Conservation (phyloP, 2,329 filamentous ascomycete genomes). For the Fusarium marasasianum region DNA sequence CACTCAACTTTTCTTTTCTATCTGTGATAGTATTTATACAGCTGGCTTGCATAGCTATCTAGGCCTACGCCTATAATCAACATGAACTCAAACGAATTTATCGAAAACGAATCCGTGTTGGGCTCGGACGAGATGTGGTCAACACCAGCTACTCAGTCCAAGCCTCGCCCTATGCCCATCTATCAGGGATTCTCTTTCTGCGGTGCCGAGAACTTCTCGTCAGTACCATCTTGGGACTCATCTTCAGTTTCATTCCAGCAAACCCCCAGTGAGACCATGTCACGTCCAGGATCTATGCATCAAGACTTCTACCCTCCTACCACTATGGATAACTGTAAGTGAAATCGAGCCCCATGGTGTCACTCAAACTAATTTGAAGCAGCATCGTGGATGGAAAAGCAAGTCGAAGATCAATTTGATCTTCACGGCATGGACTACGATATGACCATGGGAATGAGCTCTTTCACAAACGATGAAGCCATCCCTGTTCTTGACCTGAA, state of each 20-base stretch:
- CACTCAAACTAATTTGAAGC: slow-evolving; percentile 23
- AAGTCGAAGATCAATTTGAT: slow-evolving; percentile 66
- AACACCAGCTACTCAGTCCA: slow-evolving; percentile 61
- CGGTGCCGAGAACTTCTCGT: slow-evolving; percentile 62
- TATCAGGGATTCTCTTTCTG: slow-evolving; percentile 71
- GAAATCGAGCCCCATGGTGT: neutral
- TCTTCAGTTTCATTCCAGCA: slow-evolving; percentile 62
- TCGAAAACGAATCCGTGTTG: slow-evolving; percentile 59
- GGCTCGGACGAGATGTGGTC: slow-evolving; percentile 62
- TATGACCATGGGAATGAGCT: slow-evolving; percentile 68
- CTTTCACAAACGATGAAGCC: slow-evolving; percentile 69
- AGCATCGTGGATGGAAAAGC: slow-evolving; percentile 61
- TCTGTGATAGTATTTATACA: slow-evolving; percentile 52
- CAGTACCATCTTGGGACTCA: slow-evolving; percentile 66
- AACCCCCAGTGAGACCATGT: slow-evolving; percentile 61
- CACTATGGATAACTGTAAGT: slow-evolving; percentile 61
- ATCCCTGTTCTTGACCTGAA: slow-evolving; percentile 70
- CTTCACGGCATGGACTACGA: slow-evolving; percentile 65
- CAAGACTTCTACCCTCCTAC: slow-evolving; percentile 65
- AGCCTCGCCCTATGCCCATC: slow-evolving; percentile 66
- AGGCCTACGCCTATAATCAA: slow-evolving; percentile 51
- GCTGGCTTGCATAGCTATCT: slow-evolving; percentile 57
- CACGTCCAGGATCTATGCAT: slow-evolving; percentile 65
- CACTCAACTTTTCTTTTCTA: slow-evolving; percentile 60
- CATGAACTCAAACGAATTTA: slow-evolving; percentile 63